phyloP scores from a whole-genome alignment of 352 stramenopile species.

The Phytophthora uliginosa region DNA sequence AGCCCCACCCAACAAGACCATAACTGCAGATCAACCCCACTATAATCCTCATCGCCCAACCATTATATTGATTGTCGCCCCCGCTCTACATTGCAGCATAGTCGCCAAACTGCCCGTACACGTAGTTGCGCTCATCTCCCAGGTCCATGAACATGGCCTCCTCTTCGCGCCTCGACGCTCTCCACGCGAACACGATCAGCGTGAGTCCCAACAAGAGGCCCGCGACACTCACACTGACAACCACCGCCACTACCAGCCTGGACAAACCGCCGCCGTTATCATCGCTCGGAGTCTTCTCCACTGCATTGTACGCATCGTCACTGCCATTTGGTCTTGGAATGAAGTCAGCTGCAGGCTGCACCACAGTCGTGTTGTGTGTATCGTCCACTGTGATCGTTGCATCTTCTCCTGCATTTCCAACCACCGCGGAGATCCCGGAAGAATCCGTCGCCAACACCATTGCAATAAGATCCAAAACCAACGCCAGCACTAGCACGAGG shows the following conservation, averaged over 20 bases:
- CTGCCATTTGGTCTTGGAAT: conserved; percentile 2
- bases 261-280: conserved; percentile 20
- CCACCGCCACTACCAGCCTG: conserved; percentile 27
- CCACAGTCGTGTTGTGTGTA: conserved; percentile 16
- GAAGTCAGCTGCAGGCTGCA: conserved; percentile 30
- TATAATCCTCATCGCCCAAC: background rate
- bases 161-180: conserved; percentile 39
- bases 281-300: conserved; percentile 18
- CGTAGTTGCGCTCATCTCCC: conserved; percentile 47
- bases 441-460: conserved; percentile 9
- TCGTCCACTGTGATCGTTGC: conserved; percentile 13
- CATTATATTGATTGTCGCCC: conserved; percentile 2
- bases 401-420: background rate
- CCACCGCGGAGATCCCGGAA: background rate
- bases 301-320: background rate
- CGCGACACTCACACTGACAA: conserved; percentile 37
- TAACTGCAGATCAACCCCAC: too few relatives aligned
- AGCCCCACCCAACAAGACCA: background rate
- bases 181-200: conserved; percentile 40
- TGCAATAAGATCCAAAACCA: conserved; percentile 6
- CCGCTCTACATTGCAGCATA: conserved; percentile 57
- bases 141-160: conserved; percentile 54
- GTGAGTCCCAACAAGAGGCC: conserved; percentile 29
- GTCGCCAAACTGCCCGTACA: conserved; percentile 40
- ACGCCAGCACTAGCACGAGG: conserved; percentile 14